Percentiles rank a stretch among this genome's conserved stretches.
phyloP scores from a whole-genome alignment of 441 rosid species.

The Corymbia citriodora region DNA sequence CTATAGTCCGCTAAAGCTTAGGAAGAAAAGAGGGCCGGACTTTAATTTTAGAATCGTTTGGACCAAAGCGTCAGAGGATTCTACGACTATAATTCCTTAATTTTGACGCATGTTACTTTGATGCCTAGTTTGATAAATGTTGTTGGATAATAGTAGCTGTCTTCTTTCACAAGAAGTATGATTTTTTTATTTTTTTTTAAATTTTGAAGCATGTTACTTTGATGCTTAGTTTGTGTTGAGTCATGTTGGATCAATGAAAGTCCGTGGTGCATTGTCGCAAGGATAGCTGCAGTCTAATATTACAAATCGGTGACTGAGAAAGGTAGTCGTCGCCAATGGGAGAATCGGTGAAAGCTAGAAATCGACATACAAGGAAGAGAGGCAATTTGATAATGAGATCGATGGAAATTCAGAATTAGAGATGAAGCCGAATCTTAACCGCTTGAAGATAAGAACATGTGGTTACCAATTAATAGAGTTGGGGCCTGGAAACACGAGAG shows the following conservation, averaged over 20 bases:
- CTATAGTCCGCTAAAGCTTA: not conserved
- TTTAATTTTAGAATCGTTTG: not conserved
- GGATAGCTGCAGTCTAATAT: too few relatives aligned
- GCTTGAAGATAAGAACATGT: not conserved
- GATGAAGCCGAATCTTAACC: not conserved
- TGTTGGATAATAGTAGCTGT: too few relatives aligned
- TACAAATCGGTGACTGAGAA: too few relatives aligned
- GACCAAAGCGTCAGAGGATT: not conserved
- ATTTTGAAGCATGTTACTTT: too few relatives aligned
- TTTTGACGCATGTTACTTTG: not conserved
- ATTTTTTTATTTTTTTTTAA: too few relatives aligned
- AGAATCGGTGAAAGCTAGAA: not conserved
- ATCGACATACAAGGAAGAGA: not conserved
- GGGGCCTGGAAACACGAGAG: not conserved
- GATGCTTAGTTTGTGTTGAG: too few relatives aligned
- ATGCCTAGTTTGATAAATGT: not conserved
- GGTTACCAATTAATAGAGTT: not conserved
- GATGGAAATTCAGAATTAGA: not conserved
- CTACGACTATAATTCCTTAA: not conserved
- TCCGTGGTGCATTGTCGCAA: too few relatives aligned
- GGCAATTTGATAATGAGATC: not conserved
- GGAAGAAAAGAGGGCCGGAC: not conserved
- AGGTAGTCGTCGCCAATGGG: too few relatives aligned
- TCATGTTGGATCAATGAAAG: too few relatives aligned
- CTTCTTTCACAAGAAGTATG: too few relatives aligned